phyloP scores from a whole-genome alignment of 148 eudicot species.

The Vaccinium darrowii region DNA sequence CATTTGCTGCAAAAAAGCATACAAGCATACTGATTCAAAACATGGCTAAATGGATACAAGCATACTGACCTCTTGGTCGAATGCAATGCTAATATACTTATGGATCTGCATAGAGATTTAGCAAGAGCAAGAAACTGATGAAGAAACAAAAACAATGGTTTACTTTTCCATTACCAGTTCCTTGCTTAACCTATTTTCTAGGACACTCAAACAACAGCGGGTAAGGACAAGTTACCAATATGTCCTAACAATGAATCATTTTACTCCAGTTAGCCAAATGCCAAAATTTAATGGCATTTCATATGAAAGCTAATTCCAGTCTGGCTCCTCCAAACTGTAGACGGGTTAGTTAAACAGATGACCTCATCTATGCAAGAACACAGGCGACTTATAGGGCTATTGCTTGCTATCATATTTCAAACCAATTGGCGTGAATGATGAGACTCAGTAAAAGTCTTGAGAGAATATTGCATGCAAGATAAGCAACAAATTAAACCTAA shows the following conservation, averaged over 20 bases:
- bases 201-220: neutral
- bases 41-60: neutral
- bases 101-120: neutral
- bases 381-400: neutral
- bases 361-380: neutral
- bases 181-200: neutral
- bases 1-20: constrained; percentile 50
- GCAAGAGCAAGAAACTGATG: too few species aligned
- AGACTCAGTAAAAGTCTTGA: neutral
- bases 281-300: constrained; percentile 5
- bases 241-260: neutral
- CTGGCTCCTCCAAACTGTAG: neutral
- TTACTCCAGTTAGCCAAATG: neutral
- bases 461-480: neutral
- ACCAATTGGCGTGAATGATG: neutral
- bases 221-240: neutral
- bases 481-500: constrained; percentile 8
- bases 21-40: neutral
- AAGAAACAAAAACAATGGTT: neutral
- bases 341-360: neutral
- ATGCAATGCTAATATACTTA: neutral
- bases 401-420: neutral
- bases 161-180: neutral
- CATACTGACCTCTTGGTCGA: neutral
- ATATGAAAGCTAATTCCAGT: neutral